Evolutionary conservation across 805 yeast species (phyloP), one percentile per base, ranked within the genome.

Genomic region (Yamadazyma ubonensis): DNA sequence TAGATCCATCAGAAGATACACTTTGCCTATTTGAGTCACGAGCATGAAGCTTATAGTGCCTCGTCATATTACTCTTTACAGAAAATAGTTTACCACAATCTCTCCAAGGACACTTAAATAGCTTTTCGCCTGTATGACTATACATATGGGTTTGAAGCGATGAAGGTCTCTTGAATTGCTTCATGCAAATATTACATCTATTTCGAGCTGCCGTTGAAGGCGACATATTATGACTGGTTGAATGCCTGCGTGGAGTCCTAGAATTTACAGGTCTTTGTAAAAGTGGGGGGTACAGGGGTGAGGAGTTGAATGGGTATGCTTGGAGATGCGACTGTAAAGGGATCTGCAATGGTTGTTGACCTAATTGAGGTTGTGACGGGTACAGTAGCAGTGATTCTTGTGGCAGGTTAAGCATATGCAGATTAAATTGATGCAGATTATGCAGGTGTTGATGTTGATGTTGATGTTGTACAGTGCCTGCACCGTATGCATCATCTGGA

Each of bases 161-260:
- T 8, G 89, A 81, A 6, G 95, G 90, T 54, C 95, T 75, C 50
- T 86, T 82, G 65, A 88, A 88, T 39, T 77, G 79, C 57, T 87
- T 86, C 33, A 77, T 73, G 58, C 96, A 87, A 12, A 80, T 72
- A 30, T 60, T 67, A 61, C 71, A 73, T 45, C 76, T 60, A 50
- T 76, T 76, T 34, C 71, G 51, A 29, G 61, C 62, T 0, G 74
- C 73, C 2, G 75, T 70, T 48, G 66, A 71, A 3, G 70, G 68
- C 0, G 71, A 58, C 75, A 67, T 70, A 36, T 52, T 53, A 16
- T 46, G 48, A 6, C 44, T 46, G 11, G 55, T 15, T 12, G 31
- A 33, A 16, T 18, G 22, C 9, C 17, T 11, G 3, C 27, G 38
- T 9, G 17, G 37, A 3, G n/a, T 33, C 16, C 12, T 23, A 23